Conservation (phyloP, 306 rosid genomes). For the Potentilla sterilis region DNA sequence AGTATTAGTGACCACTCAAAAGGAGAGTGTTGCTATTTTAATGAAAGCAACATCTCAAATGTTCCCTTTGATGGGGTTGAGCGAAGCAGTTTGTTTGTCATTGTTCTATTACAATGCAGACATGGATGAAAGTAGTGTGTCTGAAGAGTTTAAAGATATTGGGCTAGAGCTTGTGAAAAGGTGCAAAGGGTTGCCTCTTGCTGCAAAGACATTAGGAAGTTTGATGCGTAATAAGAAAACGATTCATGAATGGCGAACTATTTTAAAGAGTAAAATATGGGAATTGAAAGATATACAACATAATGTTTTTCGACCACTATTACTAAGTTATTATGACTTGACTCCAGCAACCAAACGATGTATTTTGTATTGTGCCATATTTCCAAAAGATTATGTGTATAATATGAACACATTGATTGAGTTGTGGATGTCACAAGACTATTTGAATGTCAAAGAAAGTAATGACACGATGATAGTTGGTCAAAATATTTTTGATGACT, state of each 20-base stretch:
- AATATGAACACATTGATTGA: neutral
- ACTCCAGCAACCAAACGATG: neutral
- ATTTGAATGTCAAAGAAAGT: neutral
- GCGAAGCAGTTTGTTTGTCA: neutral
- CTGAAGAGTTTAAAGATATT: neutral
- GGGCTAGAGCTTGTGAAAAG: neutral
- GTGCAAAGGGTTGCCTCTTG: neutral
- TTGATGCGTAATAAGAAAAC: neutral
- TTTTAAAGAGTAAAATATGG: constrained; percentile 2
- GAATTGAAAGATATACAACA: neutral
- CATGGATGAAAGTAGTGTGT: neutral
- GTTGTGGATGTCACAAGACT: neutral
- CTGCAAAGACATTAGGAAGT: constrained; percentile 8
- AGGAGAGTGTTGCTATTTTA: neutral
- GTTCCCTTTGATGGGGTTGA: neutral
- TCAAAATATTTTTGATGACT: neutral
- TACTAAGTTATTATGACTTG: constrained; percentile 1
- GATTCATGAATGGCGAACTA: neutral
- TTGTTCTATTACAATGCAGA: constrained; percentile 8
- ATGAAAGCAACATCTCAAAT: neutral
- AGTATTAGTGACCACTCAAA: constrained; percentile 13
- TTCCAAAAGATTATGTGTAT: neutral
- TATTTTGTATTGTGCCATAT: neutral
- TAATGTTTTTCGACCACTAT: neutral
- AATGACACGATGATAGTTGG: neutral